These are phyloP conservation scores for Azolla pinnata DNA, from an alignment of 75 land plant genomes.

Conservation along the genomic window DNA sequence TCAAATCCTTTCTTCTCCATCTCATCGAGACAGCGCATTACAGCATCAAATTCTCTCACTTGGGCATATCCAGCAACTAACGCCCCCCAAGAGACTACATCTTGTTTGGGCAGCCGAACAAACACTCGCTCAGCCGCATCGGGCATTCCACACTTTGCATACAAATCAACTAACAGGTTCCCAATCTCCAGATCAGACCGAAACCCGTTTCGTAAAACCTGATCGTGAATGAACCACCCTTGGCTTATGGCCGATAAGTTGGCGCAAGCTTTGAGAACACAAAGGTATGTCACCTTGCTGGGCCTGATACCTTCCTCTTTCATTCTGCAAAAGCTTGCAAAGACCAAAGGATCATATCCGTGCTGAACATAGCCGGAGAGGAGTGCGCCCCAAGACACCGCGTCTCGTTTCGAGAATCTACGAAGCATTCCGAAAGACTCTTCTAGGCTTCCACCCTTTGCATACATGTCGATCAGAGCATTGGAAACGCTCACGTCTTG, in stretches of 20 bases:
- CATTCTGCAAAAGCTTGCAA: constrained; percentile 13
- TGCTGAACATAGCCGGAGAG: constrained; percentile 1
- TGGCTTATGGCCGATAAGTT: constrained; percentile 11
- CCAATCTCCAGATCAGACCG: constrained; percentile 12
- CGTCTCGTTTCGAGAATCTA: background rate
- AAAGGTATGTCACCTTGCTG: constrained; percentile 20
- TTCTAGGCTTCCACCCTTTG: background rate
- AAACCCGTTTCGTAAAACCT: constrained; percentile 12
- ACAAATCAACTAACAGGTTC: constrained; percentile 20
- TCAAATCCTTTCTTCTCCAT: constrained; percentile 7
- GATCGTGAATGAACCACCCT: constrained; percentile 13
- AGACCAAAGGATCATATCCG: constrained; percentile 7
- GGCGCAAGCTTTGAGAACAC: constrained; percentile 24
- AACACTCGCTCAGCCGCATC: constrained; percentile 15
- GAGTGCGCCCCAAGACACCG: background rate
- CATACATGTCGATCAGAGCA: constrained; percentile 7
- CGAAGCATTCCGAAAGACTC: constrained; percentile 1
- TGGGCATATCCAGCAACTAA: constrained; percentile 17
- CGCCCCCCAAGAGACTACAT: constrained; percentile 21
- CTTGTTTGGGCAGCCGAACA: constrained; percentile 4
- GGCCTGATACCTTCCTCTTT: constrained; percentile 12
- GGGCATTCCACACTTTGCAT: constrained; percentile 18
- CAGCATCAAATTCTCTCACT: background rate
- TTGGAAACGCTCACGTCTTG: background rate
- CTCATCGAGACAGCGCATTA: constrained; percentile 3